Conservation (phyloP, 768 basidiomycete species). For the Leucosporidium creatinivorum region DNA sequence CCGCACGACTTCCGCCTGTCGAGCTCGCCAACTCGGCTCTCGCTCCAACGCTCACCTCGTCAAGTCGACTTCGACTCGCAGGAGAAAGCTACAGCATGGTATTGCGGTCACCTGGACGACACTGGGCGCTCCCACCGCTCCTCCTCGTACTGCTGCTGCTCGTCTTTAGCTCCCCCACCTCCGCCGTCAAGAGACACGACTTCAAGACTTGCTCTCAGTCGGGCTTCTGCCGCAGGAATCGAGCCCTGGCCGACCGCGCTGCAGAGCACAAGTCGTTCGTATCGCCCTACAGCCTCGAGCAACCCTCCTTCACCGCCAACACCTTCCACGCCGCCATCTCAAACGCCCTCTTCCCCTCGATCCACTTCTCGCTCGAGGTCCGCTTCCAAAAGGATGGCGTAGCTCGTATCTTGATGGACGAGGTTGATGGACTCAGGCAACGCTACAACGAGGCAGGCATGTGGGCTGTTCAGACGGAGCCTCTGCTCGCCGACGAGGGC, state of each 20-base stretch:
- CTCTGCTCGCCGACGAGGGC: slow-evolving; percentile 44
- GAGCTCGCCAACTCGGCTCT: too few species aligned
- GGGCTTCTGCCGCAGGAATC: slow-evolving; percentile 87
- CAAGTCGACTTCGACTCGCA: too few species aligned
- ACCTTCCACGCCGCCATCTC: slow-evolving; percentile 67
- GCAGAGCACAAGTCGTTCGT: slow-evolving; percentile 58
- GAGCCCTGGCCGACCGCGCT: slow-evolving; percentile 71
- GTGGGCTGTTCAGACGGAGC: slow-evolving; percentile 78
- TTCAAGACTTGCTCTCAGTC: slow-evolving; percentile 94
- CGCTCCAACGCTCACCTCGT: too few species aligned
- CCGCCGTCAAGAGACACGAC: slow-evolving; percentile 55
- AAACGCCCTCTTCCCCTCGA: slow-evolving; percentile 72
- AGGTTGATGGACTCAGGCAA: slow-evolving; percentile 66
- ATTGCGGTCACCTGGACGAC: too few species aligned
- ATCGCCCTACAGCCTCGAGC: slow-evolving; percentile 77
- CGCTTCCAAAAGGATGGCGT: slow-evolving; percentile 81
- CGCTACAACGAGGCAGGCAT: slow-evolving; percentile 85
- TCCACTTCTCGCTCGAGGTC: slow-evolving; percentile 73
- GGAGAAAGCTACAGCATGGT: too few species aligned
- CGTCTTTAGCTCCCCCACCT: background rate
- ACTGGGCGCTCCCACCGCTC: background rate
- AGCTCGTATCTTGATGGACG: slow-evolving; percentile 86
- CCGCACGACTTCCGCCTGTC: too few species aligned
- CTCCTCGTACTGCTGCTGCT: background rate
- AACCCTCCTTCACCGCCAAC: slow-evolving; percentile 51